phyloP scores from a whole-genome alignment of 2,329 filamentous ascomycete genomes.

The Fusarium musae region DNA sequence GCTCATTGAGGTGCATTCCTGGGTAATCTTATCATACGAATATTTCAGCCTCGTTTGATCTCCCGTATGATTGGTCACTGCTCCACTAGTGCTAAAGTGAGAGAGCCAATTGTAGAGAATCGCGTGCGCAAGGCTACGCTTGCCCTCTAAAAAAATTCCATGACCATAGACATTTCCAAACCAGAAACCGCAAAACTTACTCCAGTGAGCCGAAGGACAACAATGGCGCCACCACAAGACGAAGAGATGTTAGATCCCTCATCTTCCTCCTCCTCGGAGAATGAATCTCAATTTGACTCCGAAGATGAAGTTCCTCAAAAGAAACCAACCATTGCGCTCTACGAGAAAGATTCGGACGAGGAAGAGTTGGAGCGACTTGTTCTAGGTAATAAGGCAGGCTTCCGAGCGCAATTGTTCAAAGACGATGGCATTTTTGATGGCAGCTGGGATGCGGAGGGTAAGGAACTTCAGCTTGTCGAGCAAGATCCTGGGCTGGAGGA shows the following conservation, averaged over 20 bases:
- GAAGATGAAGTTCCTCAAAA: slow-evolving; percentile 44
- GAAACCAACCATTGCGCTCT: slow-evolving; percentile 47
- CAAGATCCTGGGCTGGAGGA: slow-evolving; percentile 68
- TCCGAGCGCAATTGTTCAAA: slow-evolving; percentile 77
- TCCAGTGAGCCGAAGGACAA: slow-evolving; percentile 24
- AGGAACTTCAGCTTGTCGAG: slow-evolving; percentile 50
- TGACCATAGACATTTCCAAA: slow-evolving; percentile 35
- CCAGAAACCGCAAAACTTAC: slow-evolving; percentile 24
- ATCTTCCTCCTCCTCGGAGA: slow-evolving; percentile 46
- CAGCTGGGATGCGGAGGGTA: slow-evolving; percentile 50
- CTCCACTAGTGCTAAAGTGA: not conserved
- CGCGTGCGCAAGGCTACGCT: slow-evolving; percentile 46
- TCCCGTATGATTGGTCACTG: slow-evolving; percentile 32
- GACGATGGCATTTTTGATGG: slow-evolving; percentile 55
- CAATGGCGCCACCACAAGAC: slow-evolving; percentile 49
- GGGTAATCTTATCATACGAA: too few relatives aligned
- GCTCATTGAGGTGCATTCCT: not conserved
- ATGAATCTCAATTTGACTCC: slow-evolving; percentile 45
- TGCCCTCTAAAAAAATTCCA: slow-evolving; percentile 49
- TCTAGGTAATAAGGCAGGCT: slow-evolving; percentile 87
- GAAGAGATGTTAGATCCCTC: slow-evolving; percentile 44
- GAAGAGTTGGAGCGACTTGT: slow-evolving; percentile 88
- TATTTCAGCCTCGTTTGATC: slow-evolving; percentile 30
- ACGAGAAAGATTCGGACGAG: slow-evolving; percentile 83
- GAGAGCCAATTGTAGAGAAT: slow-evolving; percentile 30